Base-by-base conservation (phyloP, 176 grass and related monocot species). In the Tillandsia fasciculata region DNA sequence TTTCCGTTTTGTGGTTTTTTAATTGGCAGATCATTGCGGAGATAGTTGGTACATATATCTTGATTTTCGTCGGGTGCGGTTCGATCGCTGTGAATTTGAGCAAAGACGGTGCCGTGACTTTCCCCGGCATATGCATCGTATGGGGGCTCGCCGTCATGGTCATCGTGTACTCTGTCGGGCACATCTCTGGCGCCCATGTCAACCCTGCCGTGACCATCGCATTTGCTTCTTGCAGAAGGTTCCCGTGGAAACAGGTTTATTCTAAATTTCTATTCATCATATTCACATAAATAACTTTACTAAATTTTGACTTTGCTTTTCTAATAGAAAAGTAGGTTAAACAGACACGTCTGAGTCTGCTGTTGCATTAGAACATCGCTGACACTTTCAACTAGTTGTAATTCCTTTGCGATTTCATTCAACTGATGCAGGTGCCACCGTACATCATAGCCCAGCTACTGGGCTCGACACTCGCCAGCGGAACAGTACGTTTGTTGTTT, bases 171-270 rank as follows among this genome's bases (percentile, higher is more conserved):
- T 77, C 95, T 14, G 81, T 91, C 12, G 90, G 95, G 2, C 95
- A 99, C 82, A 85, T 99, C 69, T 99, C 95, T 53, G 95, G 90
- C 52, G 95, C 90, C 0, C 95, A 99, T 74, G 83, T 99, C 86
- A 99, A 99, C 79, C 95, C 90, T 2, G 90, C 95, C n/a, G 87
- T 99, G 74, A 99, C 95, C 9, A 82, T 99, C 14, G 86, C 95
- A 69, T 94, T 94, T 68, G 95, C 95, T 10, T 78, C 75, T n/a
- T 99, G 82, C 61, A 76, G 87, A 47, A 86, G 86, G 84, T 99
- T 99, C 53, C 95, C 95, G 2, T 99, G 95, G 90, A 94, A 82
- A 33, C 82, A 99, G 87, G 95, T 93, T 42, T 42, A 42, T 42
- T 6, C 5, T 42, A 7, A 4, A 42, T 42, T 42, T 42, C 33